Percentiles rank a stretch among this genome's conserved stretches.
These are phyloP conservation scores for Oxyria digyna DNA, from an alignment of 148 eudicot species.

Conservation along the genomic window DNA sequence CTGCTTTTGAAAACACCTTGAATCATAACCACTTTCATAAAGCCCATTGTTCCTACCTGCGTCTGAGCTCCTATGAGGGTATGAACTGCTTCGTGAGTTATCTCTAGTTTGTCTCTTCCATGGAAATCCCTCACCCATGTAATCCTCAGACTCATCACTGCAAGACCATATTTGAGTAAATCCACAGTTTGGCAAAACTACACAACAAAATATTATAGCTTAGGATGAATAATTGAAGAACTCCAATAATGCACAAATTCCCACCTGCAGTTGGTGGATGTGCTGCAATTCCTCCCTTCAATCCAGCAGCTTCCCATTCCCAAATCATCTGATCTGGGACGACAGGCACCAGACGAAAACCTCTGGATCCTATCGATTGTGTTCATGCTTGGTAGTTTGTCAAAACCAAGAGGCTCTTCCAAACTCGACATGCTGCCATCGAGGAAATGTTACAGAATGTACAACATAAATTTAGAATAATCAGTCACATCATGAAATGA, in stretches of 20 bases:
- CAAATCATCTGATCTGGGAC: slow-evolving; percentile 49
- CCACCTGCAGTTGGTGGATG: slow-evolving; percentile 80
- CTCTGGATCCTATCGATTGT: slow-evolving; percentile 52
- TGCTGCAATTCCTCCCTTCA: slow-evolving; percentile 69
- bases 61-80: slow-evolving; percentile 35
- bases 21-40: slow-evolving; percentile 23
- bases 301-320: slow-evolving; percentile 74
- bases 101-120: slow-evolving; percentile 37
- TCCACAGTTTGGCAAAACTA: background rate
- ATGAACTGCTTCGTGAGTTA: slow-evolving; percentile 18
- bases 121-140: slow-evolving; percentile 34
- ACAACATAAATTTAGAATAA: slow-evolving; percentile 4
- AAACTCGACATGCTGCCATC: slow-evolving; percentile 69
- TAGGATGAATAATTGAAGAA: background rate
- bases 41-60: slow-evolving; percentile 34
- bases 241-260: background rate
- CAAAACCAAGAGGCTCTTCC: slow-evolving; percentile 81
- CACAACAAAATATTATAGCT: background rate
- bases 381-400: slow-evolving; percentile 70
- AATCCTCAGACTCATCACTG: slow-evolving; percentile 66
- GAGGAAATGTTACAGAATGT: slow-evolving; percentile 12
- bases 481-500: background rate
- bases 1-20: slow-evolving; percentile 19
- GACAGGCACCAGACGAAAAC: slow-evolving; percentile 69
- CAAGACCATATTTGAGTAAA: slow-evolving; percentile 3